phyloP scores from a whole-genome alignment of 768 basidiomycete species.

The Nidularia pulvinata region DNA sequence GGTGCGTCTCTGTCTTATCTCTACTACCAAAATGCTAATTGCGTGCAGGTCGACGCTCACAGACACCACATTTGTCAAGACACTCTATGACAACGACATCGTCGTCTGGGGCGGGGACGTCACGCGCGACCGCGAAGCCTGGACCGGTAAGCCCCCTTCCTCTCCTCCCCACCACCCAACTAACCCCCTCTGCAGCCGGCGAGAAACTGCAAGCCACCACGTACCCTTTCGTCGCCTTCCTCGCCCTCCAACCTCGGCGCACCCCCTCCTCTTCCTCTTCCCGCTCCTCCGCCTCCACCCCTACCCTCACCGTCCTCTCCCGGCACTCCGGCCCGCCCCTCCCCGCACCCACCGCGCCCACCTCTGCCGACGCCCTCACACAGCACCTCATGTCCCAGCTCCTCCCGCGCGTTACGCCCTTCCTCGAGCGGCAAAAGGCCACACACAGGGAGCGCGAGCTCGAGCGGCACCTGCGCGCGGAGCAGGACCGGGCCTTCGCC shows the following conservation, averaged over 20 bases:
- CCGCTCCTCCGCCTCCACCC: conserved; percentile 21
- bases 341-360: conserved; percentile 38
- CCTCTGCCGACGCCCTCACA: conserved; percentile 62
- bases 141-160: conserved; percentile 48
- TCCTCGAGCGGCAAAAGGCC: conserved; percentile 61
- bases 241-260: conserved; percentile 81
- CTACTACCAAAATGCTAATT: conserved; percentile 1
- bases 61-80: conserved; percentile 65
- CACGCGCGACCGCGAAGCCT: conserved; percentile 70
- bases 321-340: conserved; percentile 73
- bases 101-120: conserved; percentile 95
- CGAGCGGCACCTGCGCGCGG: conserved; percentile 68
- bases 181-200: conserved; percentile 26
- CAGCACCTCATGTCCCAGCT: conserved; percentile 71
- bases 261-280: conserved; percentile 32
- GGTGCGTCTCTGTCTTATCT: conserved; percentile 33
- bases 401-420: conserved; percentile 79
- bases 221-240: conserved; percentile 91
- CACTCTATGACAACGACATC: conserved; percentile 73
- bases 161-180: conserved; percentile 4
- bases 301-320: conserved; percentile 79
- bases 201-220: conserved; percentile 87
- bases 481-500: conserved; percentile 81
- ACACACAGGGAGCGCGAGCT: conserved; percentile 46
- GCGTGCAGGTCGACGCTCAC: conserved; percentile 67